Percentiles rank a stretch among this genome's conserved stretches.
phyloP scores from a whole-genome alignment of 1,139 yeast species.

The Blastobotrys indianensis region DNA sequence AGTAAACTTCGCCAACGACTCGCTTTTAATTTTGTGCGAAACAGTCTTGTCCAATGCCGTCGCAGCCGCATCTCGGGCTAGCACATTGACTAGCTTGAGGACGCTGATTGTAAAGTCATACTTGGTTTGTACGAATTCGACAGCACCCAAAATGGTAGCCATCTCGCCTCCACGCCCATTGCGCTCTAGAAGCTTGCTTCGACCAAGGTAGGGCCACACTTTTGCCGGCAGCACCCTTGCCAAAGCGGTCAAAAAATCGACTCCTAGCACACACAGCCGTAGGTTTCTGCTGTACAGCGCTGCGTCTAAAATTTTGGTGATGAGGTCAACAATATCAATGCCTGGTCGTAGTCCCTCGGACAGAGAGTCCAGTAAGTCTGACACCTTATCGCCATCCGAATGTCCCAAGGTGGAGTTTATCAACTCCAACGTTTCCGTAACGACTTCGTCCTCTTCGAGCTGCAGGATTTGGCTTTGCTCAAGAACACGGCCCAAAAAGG shows the following conservation, averaged over 20 bases:
- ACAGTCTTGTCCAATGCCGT: conserved; percentile 31
- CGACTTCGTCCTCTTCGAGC: conserved; percentile 33
- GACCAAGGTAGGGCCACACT: conserved; percentile 73
- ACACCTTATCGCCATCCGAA: background rate
- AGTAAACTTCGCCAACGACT: conserved; percentile 51
- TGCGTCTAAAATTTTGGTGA: conserved; percentile 63
- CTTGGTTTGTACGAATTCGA: conserved; percentile 65
- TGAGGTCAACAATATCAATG: conserved; percentile 57
- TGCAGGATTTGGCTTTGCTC: conserved; percentile 43
- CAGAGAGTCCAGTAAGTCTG: conserved; percentile 42
- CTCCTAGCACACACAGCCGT: conserved; percentile 42
- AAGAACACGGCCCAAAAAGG: conserved; percentile 68
- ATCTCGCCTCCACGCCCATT: conserved; percentile 68
- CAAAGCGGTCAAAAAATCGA: conserved; percentile 48
- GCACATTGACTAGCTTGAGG: conserved; percentile 47
- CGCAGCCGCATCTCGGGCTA: conserved; percentile 51
- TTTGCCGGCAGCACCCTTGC: conserved; percentile 51
- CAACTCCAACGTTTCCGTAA: conserved; percentile 48
- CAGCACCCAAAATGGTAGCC: conserved; percentile 58
- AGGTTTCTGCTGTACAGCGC: conserved; percentile 54
- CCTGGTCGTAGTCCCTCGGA: conserved; percentile 58
- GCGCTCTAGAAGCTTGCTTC: conserved; percentile 58
- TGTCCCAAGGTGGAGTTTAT: conserved; percentile 38
- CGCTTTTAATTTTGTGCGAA: conserved; percentile 45
- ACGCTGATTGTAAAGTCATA: conserved; percentile 59